These are phyloP conservation scores for Telopea speciosissima DNA, from an alignment of 177 flowering plant genomes.

Conservation along the genomic window DNA sequence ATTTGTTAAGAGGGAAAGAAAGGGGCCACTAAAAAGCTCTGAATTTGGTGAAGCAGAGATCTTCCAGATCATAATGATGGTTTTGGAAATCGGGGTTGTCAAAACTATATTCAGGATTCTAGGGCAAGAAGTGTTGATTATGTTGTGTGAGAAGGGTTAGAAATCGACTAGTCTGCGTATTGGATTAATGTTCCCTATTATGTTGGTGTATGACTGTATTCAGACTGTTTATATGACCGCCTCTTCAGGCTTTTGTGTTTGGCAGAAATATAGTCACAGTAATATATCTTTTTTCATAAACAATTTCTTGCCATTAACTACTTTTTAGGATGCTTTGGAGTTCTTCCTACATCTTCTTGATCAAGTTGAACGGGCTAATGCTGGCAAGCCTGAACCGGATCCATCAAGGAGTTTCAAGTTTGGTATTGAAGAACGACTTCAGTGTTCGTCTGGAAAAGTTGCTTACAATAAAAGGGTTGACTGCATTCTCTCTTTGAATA, in stretches of 20 bases:
- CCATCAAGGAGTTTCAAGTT: slow-evolving; percentile 91
- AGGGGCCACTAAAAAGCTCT: too few relatives aligned
- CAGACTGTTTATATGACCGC: too few relatives aligned
- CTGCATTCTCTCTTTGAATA: slow-evolving; percentile 74
- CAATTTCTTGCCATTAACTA: slow-evolving; percentile 10
- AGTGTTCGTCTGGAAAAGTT: slow-evolving; percentile 91
- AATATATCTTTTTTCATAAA: slow-evolving; percentile 1
- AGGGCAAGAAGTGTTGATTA: too few relatives aligned
- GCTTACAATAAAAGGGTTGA: slow-evolving; percentile 84
- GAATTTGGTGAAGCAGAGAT: too few relatives aligned
- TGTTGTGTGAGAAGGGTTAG: too few relatives aligned
- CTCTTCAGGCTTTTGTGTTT: neutral
- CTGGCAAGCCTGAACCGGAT: slow-evolving; percentile 55
- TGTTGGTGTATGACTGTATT: too few relatives aligned
- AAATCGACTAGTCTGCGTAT: too few relatives aligned
- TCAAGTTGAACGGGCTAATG: slow-evolving; percentile 76
- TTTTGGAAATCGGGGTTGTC: too few relatives aligned
- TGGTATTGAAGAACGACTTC: slow-evolving; percentile 85
- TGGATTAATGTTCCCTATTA: too few relatives aligned
- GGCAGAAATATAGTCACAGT: neutral
- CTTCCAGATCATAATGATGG: too few relatives aligned
- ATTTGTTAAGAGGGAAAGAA: too few relatives aligned
- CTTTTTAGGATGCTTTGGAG: slow-evolving; percentile 80
- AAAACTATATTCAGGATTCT: too few relatives aligned
- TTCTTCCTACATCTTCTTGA: slow-evolving; percentile 91